Evolutionary conservation across 306 rosid genomes (phyloP).

Genomic region (Dalbergia cochinchinensis): DNA sequence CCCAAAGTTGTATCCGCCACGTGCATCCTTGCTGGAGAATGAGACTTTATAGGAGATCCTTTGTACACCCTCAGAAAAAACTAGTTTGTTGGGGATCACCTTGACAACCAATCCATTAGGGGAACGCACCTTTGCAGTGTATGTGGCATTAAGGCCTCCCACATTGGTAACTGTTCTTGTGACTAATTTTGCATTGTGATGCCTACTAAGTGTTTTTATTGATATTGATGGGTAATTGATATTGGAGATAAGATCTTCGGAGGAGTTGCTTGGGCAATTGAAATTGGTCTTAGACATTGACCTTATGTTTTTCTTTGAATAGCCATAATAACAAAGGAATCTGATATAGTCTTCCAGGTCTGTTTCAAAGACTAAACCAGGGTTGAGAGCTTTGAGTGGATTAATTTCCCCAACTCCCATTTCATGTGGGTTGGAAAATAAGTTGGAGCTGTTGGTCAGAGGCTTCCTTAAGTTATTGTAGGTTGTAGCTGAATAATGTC

Average conservation of each 20-base stretch:
- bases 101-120: slow-evolving; percentile 71
- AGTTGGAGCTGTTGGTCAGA: slow-evolving; percentile 74
- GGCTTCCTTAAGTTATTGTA: slow-evolving; percentile 75
- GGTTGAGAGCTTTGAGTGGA: slow-evolving; percentile 80
- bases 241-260: slow-evolving; percentile 74
- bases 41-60: slow-evolving; percentile 66
- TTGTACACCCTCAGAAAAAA: slow-evolving; percentile 58
- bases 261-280: slow-evolving; percentile 72
- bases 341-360: slow-evolving; percentile 58
- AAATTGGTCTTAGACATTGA: slow-evolving; percentile 69
- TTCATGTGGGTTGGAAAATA: slow-evolving; percentile 74
- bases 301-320: slow-evolving; percentile 63
- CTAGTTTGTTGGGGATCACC: slow-evolving; percentile 70
- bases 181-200: slow-evolving; percentile 52
- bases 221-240: slow-evolving; percentile 94
- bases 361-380: slow-evolving; percentile 87
- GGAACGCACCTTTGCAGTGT: slow-evolving; percentile 68
- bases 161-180: slow-evolving; percentile 85
- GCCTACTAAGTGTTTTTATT: slow-evolving; percentile 57
- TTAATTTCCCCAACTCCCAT: slow-evolving; percentile 87
- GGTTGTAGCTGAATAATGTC: slow-evolving; percentile 65
- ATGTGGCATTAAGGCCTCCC: slow-evolving; percentile 71
- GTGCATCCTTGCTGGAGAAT: slow-evolving; percentile 69
- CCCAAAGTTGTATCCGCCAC: slow-evolving; percentile 82
- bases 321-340: slow-evolving; percentile 87